These are phyloP conservation scores for Lactarius psammicola DNA, from an alignment of 768 basidiomycete genomes.

Conservation along the genomic window DNA sequence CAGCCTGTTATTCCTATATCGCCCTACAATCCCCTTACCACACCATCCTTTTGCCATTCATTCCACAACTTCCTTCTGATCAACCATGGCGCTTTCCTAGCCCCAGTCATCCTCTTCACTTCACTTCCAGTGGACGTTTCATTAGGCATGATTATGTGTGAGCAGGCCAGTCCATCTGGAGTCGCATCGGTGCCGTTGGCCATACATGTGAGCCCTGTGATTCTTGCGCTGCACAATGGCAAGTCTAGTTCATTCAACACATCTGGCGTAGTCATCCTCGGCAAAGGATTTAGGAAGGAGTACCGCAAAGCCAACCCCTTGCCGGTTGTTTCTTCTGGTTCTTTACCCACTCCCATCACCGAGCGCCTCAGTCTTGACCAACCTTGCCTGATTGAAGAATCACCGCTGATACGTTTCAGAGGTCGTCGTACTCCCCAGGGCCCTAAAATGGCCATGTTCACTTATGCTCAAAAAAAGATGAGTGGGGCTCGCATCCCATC, in stretches of 20 bases:
- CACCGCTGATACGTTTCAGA: slow-evolving; percentile 40
- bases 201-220: slow-evolving; percentile 39
- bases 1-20: slow-evolving; percentile 52
- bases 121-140: slow-evolving; percentile 60
- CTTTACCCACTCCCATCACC: slow-evolving; percentile 38
- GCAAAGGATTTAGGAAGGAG: slow-evolving; percentile 27
- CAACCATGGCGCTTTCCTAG: slow-evolving; percentile 83
- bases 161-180: slow-evolving; percentile 45
- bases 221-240: slow-evolving; percentile 35
- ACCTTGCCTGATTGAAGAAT: slow-evolving; percentile 42
- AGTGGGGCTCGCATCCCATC: slow-evolving; percentile 10
- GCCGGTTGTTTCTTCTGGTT: slow-evolving; percentile 39
- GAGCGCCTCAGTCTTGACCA: slow-evolving; percentile 33
- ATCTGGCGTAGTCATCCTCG: slow-evolving; percentile 28
- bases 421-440: slow-evolving; percentile 14
- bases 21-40: slow-evolving; percentile 71
- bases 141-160: slow-evolving; percentile 59
- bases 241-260: slow-evolving; percentile 44
- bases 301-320: slow-evolving; percentile 37
- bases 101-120: slow-evolving; percentile 74
- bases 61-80: slow-evolving; percentile 68
- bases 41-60: slow-evolving; percentile 77
- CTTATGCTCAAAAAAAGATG: slow-evolving; percentile 19
- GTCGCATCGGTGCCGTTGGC: slow-evolving; percentile 30
- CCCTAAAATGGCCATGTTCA: slow-evolving; percentile 29